Conservation (phyloP, 805 yeast genomes). For the Ogataea trehalophila region DNA sequence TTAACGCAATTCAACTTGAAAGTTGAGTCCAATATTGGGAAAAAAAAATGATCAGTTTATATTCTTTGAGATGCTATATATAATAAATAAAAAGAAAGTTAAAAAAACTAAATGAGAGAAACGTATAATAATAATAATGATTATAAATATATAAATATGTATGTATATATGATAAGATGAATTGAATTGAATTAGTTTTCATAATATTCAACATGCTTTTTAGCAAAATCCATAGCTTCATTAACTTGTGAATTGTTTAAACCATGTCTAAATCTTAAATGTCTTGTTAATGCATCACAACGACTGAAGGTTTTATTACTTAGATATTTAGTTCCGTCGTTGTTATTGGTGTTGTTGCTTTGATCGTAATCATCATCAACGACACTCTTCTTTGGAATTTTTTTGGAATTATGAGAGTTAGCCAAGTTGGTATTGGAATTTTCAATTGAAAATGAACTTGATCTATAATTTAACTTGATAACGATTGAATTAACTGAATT, state of each 20-base stretch:
- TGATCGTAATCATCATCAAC: neutral
- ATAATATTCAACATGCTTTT: conserved; percentile 66
- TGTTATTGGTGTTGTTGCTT: too few relatives aligned
- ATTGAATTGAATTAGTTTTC: conserved; percentile 15
- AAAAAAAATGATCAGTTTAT: too few relatives aligned
- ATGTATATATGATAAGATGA: neutral
- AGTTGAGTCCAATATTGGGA: too few relatives aligned
- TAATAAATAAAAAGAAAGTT: too few relatives aligned
- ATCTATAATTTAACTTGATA: conserved; percentile 22
- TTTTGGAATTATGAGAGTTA: conserved; percentile 34
- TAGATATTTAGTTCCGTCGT: conserved; percentile 12
- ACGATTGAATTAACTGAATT: conserved; percentile 43
- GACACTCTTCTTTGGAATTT: conserved; percentile 18
- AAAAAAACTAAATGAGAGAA: too few relatives aligned
- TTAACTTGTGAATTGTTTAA: conserved; percentile 61
- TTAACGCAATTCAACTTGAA: too few relatives aligned
- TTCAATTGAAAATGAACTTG: conserved; percentile 22
- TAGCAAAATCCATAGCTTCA: conserved; percentile 68
- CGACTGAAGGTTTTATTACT: conserved; percentile 76
- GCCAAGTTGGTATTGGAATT: conserved; percentile 27
- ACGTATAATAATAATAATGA: too few relatives aligned
- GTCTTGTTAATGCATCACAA: conserved; percentile 91
- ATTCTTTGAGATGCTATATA: too few relatives aligned
- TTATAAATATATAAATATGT: too few relatives aligned
- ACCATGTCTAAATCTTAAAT: conserved; percentile 86